A percentile compares a stretch with the other conserved stretches of the same genome.
phyloP scores from a whole-genome alignment of 768 basidiomycete species.

The Phanerodontia chrysosporium region DNA sequence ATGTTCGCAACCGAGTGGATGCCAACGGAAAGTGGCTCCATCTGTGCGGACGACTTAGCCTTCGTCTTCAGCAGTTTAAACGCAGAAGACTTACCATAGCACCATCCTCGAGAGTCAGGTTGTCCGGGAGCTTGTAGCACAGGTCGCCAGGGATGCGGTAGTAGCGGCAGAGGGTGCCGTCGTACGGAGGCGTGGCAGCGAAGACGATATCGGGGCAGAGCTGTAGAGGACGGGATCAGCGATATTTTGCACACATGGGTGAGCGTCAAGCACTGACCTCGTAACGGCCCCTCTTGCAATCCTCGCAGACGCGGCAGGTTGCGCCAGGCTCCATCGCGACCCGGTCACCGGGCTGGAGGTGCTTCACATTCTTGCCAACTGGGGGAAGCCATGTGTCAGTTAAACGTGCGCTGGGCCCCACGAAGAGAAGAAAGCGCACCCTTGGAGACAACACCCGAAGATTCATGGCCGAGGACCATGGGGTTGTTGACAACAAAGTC shows the following conservation, averaged over 20 bases:
- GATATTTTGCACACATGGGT: not conserved
- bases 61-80: not conserved
- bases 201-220: conserved; percentile 84
- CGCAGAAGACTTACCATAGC: conserved; percentile 61
- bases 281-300: conserved; percentile 81
- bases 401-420: not conserved
- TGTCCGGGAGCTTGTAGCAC: conserved; percentile 77
- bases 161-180: conserved; percentile 85
- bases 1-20: conserved; percentile 83
- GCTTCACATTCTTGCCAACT: conserved; percentile 76
- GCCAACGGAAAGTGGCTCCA: conserved; percentile 92
- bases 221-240: conserved; percentile 32
- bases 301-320: conserved; percentile 78
- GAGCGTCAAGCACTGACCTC: conserved; percentile 43
- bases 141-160: conserved; percentile 86
- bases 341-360: conserved; percentile 76
- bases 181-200: conserved; percentile 90
- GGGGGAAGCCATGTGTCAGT: not conserved
- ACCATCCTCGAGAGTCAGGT: conserved; percentile 87
- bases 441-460: conserved; percentile 72
- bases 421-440: conserved; percentile 37
- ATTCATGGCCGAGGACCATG: conserved; percentile 95
- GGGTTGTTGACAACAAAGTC: conserved; percentile 78
- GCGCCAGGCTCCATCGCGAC: conserved; percentile 92
- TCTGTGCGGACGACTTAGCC: conserved; percentile 38